Conservation (phyloP, 2,329 filamentous ascomycete genomes). For the Colletotrichum orchidophilum region DNA sequence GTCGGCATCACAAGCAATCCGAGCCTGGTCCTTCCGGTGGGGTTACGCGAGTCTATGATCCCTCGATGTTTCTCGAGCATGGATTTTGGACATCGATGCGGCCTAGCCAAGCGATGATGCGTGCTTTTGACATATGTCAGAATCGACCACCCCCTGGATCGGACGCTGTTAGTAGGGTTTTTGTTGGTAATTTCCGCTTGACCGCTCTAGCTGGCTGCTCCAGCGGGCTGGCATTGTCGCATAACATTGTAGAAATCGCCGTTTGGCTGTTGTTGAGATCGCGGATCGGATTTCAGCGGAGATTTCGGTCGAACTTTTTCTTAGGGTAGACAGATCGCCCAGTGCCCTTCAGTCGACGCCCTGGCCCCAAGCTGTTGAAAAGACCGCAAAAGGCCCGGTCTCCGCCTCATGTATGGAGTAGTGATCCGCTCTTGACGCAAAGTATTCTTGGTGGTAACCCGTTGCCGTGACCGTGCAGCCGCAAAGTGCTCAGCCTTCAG, state of each 20-base stretch:
- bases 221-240: neutral
- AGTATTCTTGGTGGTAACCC: neutral
- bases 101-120: constrained; percentile 28
- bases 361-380: constrained; percentile 3
- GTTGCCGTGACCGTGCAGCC: neutral
- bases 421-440: constrained; percentile 4
- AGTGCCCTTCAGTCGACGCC: neutral
- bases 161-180: neutral
- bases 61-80: constrained; percentile 27
- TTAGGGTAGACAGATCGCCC: constrained; percentile 18
- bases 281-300: constrained; percentile 27
- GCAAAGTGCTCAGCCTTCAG: neutral
- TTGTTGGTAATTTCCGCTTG: neutral
- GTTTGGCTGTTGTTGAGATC: constrained; percentile 2
- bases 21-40: constrained; percentile 23
- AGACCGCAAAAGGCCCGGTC: constrained; percentile 28
- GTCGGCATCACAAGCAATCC: constrained; percentile 29
- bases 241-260: neutral
- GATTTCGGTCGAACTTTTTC: constrained; percentile 23
- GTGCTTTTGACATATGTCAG: constrained; percentile 25
- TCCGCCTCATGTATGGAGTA: neutral
- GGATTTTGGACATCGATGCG: constrained; percentile 27
- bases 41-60: constrained; percentile 34
- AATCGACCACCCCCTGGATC: constrained; percentile 13
- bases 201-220: neutral